Evolutionary conservation across 805 yeast genomes (phyloP), one percentile per base, ranked within the genome.

Genomic region (Saturnispora dispora): DNA sequence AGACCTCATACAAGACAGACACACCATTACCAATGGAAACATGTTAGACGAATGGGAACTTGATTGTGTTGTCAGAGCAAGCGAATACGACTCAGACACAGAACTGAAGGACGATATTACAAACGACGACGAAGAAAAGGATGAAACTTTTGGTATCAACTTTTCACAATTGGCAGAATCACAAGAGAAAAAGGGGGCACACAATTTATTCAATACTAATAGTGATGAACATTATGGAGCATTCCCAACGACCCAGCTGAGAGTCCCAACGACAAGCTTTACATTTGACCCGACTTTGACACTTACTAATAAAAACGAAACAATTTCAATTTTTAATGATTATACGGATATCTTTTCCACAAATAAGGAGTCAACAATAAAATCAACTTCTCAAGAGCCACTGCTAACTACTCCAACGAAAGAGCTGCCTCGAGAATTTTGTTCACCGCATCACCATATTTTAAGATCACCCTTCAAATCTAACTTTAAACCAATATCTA

Each of bases 371-470:
- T 7, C 23, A n/a, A 35, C n/a, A 13, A 8, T 17, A 8, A 23
- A 23, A n/a, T 18, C 11, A 45, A 18, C 8, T 7, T 15, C 15
- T 15, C 27, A 32, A n/a, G 23, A 11, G 6, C 7, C 18, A 17
- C 48, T 43, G 3, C 20, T 37, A 28, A 28, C 36, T 8, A 30
- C 50, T 30, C 45, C 45, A 23, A 36, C 43, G 15, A 43, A 42
- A 39, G 25, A 25, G 11, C 23, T 33, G 22, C 11, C 20, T 30
- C 33, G 27, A 4, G 33, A 43, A 17, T 25, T 33, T 7, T 76
- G 81, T 55, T 63, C 68, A 7, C 82, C 83, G 22, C 57, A 61
- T 28, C 56, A 56, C 32, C 53, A 53, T 3, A 64, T 60, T 33
- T 67, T 52, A 45, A 51, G 50, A 7, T 46, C 57, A 3, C 60